Evolutionary conservation across 169 alveolate genomes (phyloP).

Genomic region (Plasmodium inui): DNA sequence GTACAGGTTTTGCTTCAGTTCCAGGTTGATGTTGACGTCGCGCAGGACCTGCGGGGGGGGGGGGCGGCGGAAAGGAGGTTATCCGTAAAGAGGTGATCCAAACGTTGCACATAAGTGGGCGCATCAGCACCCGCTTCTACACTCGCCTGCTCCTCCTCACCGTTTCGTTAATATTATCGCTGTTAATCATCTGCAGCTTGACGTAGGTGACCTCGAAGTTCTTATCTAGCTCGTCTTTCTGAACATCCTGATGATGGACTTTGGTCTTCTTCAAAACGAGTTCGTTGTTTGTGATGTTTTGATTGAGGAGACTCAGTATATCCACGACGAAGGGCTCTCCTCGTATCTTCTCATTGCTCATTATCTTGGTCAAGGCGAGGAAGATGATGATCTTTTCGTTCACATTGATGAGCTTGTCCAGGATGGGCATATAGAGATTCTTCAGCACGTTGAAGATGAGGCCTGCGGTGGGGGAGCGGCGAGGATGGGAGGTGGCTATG

Average conservation of each 20-base stretch:
- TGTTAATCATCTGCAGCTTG: slow-evolving; percentile 64
- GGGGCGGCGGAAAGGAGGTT: not conserved
- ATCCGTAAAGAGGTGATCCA: not conserved
- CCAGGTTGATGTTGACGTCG: slow-evolving; percentile 37
- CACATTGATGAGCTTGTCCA: slow-evolving; percentile 43
- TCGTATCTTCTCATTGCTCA: slow-evolving; percentile 11
- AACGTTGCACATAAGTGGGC: not conserved
- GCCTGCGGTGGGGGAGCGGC: not conserved
- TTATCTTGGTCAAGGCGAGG: slow-evolving; percentile 26
- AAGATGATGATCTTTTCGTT: slow-evolving; percentile 60
- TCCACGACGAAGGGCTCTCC: slow-evolving; percentile 49
- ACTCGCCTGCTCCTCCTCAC: not conserved
- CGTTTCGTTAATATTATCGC: slow-evolving; percentile 51
- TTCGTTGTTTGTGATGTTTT: slow-evolving; percentile 45
- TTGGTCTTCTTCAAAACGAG: slow-evolving; percentile 51
- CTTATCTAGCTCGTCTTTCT: slow-evolving; percentile 57
- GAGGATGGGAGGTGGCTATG: no score
- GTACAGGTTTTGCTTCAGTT: slow-evolving; percentile 38
- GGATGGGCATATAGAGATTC: slow-evolving; percentile 38
- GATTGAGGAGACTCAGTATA: slow-evolving; percentile 2
- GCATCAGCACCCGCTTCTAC: not conserved
- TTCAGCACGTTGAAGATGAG: slow-evolving; percentile 46
- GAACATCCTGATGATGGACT: slow-evolving; percentile 5
- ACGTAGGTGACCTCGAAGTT: slow-evolving; percentile 68
- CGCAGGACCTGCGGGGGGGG: slow-evolving; percentile 27